A percentile compares a stretch with the other conserved stretches of the same genome.
Conservation (phyloP, 2,329 filamentous ascomycete species). For the Cladophialophora exuberans region DNA sequence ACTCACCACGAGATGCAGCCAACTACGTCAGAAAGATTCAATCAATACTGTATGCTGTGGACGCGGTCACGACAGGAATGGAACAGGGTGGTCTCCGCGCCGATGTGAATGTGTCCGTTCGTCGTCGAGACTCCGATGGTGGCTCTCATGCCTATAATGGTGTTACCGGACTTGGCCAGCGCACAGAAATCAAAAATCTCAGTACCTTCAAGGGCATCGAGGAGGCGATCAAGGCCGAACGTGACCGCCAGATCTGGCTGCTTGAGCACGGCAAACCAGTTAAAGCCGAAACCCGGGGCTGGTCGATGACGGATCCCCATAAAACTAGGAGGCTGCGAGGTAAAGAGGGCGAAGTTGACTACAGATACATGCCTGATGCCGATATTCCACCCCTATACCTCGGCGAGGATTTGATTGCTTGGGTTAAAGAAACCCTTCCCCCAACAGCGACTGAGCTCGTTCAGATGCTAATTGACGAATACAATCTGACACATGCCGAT, state of each 20-base stretch:
- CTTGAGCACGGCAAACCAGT: constrained; percentile 75
- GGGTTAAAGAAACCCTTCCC: constrained; percentile 67
- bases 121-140: constrained; percentile 58
- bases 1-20: constrained; percentile 83
- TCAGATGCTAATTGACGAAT: constrained; percentile 62
- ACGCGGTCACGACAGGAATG: constrained; percentile 89
- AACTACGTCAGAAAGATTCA: constrained; percentile 90
- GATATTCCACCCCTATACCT: constrained; percentile 83
- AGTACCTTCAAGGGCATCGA: constrained; percentile 94
- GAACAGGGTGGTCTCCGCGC: constrained; percentile 87
- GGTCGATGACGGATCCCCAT: constrained; percentile 76
- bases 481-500: constrained; percentile 77
- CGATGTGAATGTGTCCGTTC: constrained; percentile 93
- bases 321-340: constrained; percentile 81
- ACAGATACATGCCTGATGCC: constrained; percentile 97
- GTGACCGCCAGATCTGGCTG: constrained; percentile 81
- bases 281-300: constrained; percentile 87
- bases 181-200: constrained; percentile 97
- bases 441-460: constrained; percentile 73
- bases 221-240: constrained; percentile 89
- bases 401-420: constrained; percentile 66
- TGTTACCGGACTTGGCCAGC: constrained; percentile 71
- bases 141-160: constrained; percentile 57
- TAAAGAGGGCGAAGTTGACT: constrained; percentile 97
- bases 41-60: constrained; percentile 73